These are phyloP conservation scores for Pseudodiploospora longispora DNA, from an alignment of 2,329 filamentous ascomycete genomes.

Conservation along the genomic window DNA sequence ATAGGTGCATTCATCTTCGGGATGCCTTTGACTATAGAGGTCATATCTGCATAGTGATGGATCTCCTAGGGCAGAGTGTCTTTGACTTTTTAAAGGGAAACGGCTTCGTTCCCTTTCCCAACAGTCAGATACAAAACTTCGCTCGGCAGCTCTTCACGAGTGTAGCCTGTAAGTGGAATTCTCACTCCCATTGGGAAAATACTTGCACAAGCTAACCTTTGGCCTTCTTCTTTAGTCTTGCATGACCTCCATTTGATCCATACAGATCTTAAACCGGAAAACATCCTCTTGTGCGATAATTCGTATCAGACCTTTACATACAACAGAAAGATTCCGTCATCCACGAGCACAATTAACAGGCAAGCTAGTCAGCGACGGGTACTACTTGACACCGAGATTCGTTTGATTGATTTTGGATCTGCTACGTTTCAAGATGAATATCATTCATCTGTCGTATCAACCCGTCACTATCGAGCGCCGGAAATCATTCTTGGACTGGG, in stretches of 20 bases:
- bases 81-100: conserved; percentile 98
- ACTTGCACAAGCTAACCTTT: background rate
- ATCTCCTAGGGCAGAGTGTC: conserved; percentile 82
- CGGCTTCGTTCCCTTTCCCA: conserved; percentile 91
- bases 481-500: conserved; percentile 64
- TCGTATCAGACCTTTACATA: conserved; percentile 64
- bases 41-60: conserved; percentile 83
- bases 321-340: conserved; percentile 61
- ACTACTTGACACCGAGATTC: conserved; percentile 60
- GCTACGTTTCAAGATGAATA: conserved; percentile 68
- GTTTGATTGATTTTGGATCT: conserved; percentile 63
- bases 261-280: conserved; percentile 68
- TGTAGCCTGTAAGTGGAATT: conserved; percentile 71
- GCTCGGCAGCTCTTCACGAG: conserved; percentile 95
- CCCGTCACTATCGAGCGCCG: conserved; percentile 60
- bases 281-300: conserved; percentile 59
- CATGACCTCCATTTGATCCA: conserved; percentile 97
- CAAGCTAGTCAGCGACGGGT: conserved; percentile 57
- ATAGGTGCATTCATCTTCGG: conserved; percentile 91
- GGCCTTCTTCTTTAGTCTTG: conserved; percentile 51
- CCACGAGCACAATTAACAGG: conserved; percentile 50
- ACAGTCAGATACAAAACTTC: conserved; percentile 96
- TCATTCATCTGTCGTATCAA: conserved; percentile 63
- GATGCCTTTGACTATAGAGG: conserved; percentile 97
- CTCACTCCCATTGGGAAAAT: background rate